Percentiles rank a stretch among this genome's conserved stretches.
These are phyloP conservation scores for Ramularia endophylla DNA, from an alignment of 2,329 filamentous ascomycete genomes.

Conservation along the genomic window DNA sequence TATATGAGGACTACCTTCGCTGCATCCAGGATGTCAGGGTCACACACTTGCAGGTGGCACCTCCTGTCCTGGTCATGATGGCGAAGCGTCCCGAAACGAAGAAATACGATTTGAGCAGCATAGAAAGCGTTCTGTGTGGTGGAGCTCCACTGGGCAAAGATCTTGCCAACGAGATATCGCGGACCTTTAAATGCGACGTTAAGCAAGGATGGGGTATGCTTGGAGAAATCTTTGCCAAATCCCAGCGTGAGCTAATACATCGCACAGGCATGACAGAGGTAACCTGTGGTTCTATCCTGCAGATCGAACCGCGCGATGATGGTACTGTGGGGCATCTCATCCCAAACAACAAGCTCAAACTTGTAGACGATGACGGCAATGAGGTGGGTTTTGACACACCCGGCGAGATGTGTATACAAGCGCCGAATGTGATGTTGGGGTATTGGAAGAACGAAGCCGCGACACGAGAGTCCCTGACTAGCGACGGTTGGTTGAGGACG, in stretches of 20 bases:
- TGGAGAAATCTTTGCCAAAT: background rate
- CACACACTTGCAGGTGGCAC: conserved; percentile 37
- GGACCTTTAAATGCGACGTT: conserved; percentile 32
- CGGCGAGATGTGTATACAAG: conserved; percentile 37
- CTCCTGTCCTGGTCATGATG: conserved; percentile 41
- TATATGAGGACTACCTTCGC: conserved; percentile 35
- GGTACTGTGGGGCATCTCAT: conserved; percentile 37
- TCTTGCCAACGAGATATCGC: conserved; percentile 35
- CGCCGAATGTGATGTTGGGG: conserved; percentile 36
- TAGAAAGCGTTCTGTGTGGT: conserved; percentile 37
- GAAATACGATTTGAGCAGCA: conserved; percentile 36
- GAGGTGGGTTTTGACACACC: conserved; percentile 34
- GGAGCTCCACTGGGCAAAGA: conserved; percentile 39
- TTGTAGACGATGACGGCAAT: conserved; percentile 37
- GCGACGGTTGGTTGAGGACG: conserved; percentile 36
- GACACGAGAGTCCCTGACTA: conserved; percentile 33
- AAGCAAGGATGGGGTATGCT: conserved; percentile 38
- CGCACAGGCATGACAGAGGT: conserved; percentile 24
- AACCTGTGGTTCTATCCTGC: conserved; percentile 36
- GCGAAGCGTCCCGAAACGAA: conserved; percentile 38
- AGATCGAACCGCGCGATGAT: conserved; percentile 28
- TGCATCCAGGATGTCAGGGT: conserved; percentile 34
- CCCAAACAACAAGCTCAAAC: conserved; percentile 35
- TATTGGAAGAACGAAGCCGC: conserved; percentile 39
- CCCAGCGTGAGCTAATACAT: conserved; percentile 10